Percentiles rank a stretch among this genome's conserved stretches.
Conservation (phyloP, 164 flowering plant genomes). For the Magnolia changhungtana region DNA sequence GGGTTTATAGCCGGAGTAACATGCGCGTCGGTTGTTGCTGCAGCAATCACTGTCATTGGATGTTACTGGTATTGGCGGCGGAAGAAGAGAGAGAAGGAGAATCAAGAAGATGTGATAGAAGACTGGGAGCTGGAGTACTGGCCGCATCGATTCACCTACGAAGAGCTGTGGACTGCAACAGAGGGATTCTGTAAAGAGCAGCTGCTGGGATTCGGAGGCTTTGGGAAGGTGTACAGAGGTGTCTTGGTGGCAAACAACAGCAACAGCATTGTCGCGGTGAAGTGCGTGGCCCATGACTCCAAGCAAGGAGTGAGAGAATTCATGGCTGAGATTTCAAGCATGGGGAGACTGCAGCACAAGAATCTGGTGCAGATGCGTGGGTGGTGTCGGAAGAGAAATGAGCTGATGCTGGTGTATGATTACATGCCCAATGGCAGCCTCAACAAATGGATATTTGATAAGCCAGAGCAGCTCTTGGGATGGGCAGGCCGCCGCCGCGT, state of each 20-base stretch:
- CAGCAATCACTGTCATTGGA: conserved; percentile 14
- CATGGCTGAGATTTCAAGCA: conserved; percentile 74
- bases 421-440: conserved; percentile 77
- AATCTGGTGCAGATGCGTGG: conserved; percentile 67
- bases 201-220: conserved; percentile 69
- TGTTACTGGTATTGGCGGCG: conserved; percentile 38
- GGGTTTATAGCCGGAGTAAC: conserved; percentile 57
- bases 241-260: conserved; percentile 5
- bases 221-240: conserved; percentile 68
- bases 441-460: conserved; percentile 54
- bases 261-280: conserved; percentile 53
- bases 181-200: conserved; percentile 42
- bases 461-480: conserved; percentile 27
- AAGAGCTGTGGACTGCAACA: conserved; percentile 48
- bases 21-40: conserved; percentile 29
- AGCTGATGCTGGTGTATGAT: conserved; percentile 66
- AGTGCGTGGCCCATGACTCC: conserved; percentile 72
- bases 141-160: conserved; percentile 66
- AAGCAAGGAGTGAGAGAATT: conserved; percentile 75
- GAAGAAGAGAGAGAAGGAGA: conserved; percentile 32
- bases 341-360: conserved; percentile 70
- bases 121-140: conserved; percentile 69
- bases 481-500: conserved; percentile 53
- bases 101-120: conserved; percentile 33
- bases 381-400: conserved; percentile 55